phyloP scores from a whole-genome alignment of 805 yeast genomes.

The Yamadazyma scolyti region DNA sequence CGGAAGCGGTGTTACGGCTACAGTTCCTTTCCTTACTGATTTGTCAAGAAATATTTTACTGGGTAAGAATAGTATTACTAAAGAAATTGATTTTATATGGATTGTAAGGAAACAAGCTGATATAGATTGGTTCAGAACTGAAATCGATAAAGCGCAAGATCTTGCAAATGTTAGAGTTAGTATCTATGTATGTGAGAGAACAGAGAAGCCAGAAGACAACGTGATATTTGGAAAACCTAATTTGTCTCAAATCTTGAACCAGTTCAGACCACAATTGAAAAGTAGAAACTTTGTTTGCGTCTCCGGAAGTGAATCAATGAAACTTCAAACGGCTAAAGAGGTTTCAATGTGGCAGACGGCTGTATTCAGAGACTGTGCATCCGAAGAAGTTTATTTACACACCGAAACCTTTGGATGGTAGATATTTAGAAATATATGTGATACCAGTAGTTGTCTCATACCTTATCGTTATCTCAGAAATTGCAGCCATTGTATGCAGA shows the following conservation, averaged over 20 bases:
- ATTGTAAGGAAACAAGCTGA: slow-evolving; percentile 29
- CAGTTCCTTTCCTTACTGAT: slow-evolving; percentile 40
- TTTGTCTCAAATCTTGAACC: slow-evolving; percentile 14
- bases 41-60: slow-evolving; percentile 16
- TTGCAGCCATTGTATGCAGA: too few relatives aligned
- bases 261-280: slow-evolving; percentile 12
- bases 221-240: slow-evolving; percentile 14
- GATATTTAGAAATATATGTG: too few relatives aligned
- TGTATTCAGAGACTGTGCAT: slow-evolving; percentile 19
- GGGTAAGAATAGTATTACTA: slow-evolving; percentile 14
- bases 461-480: too few relatives aligned
- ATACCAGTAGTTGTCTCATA: too few relatives aligned
- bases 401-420: slow-evolving; percentile 51
- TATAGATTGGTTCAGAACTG: slow-evolving; percentile 38
- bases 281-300: slow-evolving; percentile 39
- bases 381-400: slow-evolving; percentile 47
- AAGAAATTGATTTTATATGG: slow-evolving; percentile 43
- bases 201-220: not conserved
- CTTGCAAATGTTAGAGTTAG: slow-evolving; percentile 20
- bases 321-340: slow-evolving; percentile 32
- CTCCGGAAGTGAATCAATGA: slow-evolving; percentile 45
- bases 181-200: slow-evolving; percentile 17
- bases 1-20: slow-evolving; percentile 53
- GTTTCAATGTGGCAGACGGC: slow-evolving; percentile 39
- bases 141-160: slow-evolving; percentile 24